Evolutionary conservation across 805 yeast genomes (phyloP).

Genomic region (Wickerhamiella dianesei): DNA sequence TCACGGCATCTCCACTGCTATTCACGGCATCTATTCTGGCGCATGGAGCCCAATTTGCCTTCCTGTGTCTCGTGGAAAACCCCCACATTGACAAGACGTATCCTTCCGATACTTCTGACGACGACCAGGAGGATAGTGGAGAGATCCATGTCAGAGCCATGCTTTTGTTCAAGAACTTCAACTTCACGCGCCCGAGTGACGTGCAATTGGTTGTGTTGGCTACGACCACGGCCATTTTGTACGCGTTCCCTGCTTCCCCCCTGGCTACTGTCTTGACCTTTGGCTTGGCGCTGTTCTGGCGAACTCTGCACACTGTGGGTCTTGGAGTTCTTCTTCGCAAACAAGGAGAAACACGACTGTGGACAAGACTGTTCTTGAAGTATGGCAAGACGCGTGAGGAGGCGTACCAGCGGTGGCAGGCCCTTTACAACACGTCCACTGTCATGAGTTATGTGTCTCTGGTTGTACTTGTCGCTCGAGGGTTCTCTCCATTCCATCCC

Average conservation of each 20-base stretch:
- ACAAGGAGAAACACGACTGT: constrained; percentile 48
- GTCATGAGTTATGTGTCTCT: constrained; percentile 47
- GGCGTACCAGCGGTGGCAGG: constrained; percentile 63
- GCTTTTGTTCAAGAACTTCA: constrained; percentile 50
- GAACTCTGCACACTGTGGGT: constrained; percentile 37
- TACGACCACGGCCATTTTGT: constrained; percentile 25
- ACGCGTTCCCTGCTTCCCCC: constrained; percentile 17
- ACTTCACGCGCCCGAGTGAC: constrained; percentile 51
- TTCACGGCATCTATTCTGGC: constrained; percentile 58
- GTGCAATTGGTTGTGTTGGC: constrained; percentile 22
- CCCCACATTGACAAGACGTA: constrained; percentile 77
- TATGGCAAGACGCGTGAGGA: constrained; percentile 50
- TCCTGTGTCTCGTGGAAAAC: constrained; percentile 61
- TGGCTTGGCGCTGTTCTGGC: constrained; percentile 32
- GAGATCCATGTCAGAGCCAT: constrained; percentile 20
- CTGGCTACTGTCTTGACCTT: constrained; percentile 17
- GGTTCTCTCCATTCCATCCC: constrained; percentile 17
- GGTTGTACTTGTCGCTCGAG: constrained; percentile 24
- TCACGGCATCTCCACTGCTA: constrained; percentile 60
- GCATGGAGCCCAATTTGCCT: constrained; percentile 63
- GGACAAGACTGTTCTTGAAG: constrained; percentile 51
- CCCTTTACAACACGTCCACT: constrained; percentile 39
- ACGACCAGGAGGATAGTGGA: neutral
- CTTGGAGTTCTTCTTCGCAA: constrained; percentile 39
- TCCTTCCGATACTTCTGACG: constrained; percentile 9